A percentile compares a stretch with the other conserved stretches of the same genome.
phyloP scores from a whole-genome alignment of 2,329 filamentous ascomycete genomes.

The Hypomyces rosellus region DNA sequence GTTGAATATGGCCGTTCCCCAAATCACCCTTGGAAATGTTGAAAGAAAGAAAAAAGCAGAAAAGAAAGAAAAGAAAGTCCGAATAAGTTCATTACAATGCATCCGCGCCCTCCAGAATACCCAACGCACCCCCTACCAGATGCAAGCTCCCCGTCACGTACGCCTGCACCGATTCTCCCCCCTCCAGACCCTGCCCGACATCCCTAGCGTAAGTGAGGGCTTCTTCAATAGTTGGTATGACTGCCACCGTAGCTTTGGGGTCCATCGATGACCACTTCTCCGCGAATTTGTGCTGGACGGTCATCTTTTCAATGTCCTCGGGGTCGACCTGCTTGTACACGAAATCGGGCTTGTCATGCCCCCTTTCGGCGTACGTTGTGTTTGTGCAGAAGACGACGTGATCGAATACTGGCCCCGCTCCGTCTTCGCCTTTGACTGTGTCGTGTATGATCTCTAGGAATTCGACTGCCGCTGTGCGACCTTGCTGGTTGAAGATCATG shows the following conservation, averaged over 20 bases:
- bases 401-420: constrained; percentile 45
- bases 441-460: constrained; percentile 45
- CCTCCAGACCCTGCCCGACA: constrained; percentile 3
- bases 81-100: constrained; percentile 25
- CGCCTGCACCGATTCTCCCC: constrained; percentile 36
- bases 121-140: constrained; percentile 51
- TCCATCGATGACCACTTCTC: constrained; percentile 45
- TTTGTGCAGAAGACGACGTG: constrained; percentile 82
- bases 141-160: constrained; percentile 59
- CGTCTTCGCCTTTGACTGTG: constrained; percentile 22
- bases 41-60: not conserved
- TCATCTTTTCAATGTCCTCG: constrained; percentile 44
- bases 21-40: too few species aligned
- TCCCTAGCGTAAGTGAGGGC: constrained; percentile 42
- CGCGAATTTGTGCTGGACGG: constrained; percentile 47
- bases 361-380: constrained; percentile 46
- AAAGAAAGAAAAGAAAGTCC: too few species aligned
- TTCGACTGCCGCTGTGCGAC: constrained; percentile 45
- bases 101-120: constrained; percentile 42
- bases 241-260: constrained; percentile 37
- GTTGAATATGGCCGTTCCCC: not conserved
- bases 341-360: constrained; percentile 48
- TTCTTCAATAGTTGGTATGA: constrained; percentile 49
- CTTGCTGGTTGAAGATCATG: constrained; percentile 87
- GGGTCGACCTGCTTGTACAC: constrained; percentile 50